Conservation (phyloP, 345 rosid genomes). For the Brassica carinata region DNA sequence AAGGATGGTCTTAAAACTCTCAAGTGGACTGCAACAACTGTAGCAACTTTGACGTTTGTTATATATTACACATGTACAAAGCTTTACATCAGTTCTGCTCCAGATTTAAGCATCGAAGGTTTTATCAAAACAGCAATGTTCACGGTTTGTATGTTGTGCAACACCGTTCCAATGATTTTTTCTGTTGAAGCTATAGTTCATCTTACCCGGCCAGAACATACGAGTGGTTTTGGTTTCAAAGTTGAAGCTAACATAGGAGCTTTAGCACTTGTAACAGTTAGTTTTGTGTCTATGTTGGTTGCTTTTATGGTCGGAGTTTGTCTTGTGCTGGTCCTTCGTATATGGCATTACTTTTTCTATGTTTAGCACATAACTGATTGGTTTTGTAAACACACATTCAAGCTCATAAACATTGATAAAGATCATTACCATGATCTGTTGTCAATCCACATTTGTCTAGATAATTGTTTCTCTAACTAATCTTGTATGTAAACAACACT, state of each 20-base stretch:
- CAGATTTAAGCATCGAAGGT: slow-evolving; percentile 11
- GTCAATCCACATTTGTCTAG: neutral
- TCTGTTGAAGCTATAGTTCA: neutral
- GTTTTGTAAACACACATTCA: neutral
- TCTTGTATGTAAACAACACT: no score
- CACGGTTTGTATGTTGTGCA: slow-evolving; percentile 1
- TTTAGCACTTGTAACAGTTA: neutral
- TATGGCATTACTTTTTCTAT: neutral
- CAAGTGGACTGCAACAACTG: neutral
- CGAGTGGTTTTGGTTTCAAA: neutral
- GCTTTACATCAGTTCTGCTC: neutral
- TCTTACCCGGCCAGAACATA: neutral
- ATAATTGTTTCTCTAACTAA: neutral
- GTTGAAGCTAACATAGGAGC: neutral
- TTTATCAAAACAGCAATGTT: slow-evolving; percentile 15
- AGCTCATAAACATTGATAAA: neutral
- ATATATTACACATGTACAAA: slow-evolving; percentile 18
- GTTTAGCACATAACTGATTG: neutral
- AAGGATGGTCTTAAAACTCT: neutral
- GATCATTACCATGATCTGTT: neutral
- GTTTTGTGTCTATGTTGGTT: slow-evolving; percentile 10
- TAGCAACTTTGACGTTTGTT: slow-evolving; percentile 10
- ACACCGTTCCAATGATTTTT: neutral
- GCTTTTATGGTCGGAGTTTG: slow-evolving; percentile 6
- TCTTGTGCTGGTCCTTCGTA: neutral